Evolutionary conservation across 805 yeast species (phyloP), one percentile per base, ranked within the genome.

Genomic region (Candida tibetensis): DNA sequence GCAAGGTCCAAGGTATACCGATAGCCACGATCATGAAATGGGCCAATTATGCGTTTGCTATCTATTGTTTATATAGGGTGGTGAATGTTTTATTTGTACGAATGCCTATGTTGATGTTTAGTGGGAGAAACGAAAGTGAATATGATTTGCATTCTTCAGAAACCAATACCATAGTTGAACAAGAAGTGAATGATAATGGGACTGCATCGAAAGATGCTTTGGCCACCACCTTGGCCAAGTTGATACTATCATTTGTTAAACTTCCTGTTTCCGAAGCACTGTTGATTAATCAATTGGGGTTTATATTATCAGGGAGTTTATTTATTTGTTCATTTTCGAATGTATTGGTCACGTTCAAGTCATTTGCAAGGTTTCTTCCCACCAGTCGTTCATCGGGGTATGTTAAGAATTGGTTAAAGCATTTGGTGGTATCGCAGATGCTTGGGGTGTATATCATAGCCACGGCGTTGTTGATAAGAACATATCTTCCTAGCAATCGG

Each of bases 271-370:
- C 71, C 9, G 69, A 64, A 44, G 61, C 66, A 2, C 70, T 62
- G 44, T 53, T 73, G 42, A 62, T 71, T 17, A 69, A 68, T 39
- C 74, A 68, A 47, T 58, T 76, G 28, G 65, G 76, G 31, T 69
- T 82, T 41, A 45, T 77, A 2, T 52, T 82, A 12, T 77, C 86
- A 1, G 77, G 82, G 8, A 69, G 73, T 12, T 63, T 83, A 36
- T 82, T 83, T 48, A 51, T 76, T 1, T 72, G 83, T 41, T 79
- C 87, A 1, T 71, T 83, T 48, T 79, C 83, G 17, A 81, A 81
- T 39, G 89, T 83, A 1, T 56, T 72, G 33, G 61, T 72, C 28
- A 81, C 90, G 0, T 72, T 82, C 41, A 71, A 76, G 29, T 81
- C 82, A 23, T 58, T 82, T 12, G 57, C 63, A 7, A 49, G 54